Evolutionary conservation across 495 filamentous ascomycete genomes (phyloP).

Genomic region (Penicillium roqueforti): DNA sequence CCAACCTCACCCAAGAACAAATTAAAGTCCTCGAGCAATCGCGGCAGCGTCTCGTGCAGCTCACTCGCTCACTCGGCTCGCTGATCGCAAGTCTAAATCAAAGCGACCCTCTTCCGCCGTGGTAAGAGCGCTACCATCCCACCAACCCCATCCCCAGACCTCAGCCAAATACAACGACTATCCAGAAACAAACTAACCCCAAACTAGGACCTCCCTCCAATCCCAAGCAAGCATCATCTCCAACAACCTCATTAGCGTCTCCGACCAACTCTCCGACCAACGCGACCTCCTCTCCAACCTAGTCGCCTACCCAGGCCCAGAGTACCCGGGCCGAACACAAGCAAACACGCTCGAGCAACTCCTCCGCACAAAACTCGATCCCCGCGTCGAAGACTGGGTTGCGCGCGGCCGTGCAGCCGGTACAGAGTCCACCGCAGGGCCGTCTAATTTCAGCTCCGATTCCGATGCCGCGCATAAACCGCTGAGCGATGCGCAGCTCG

Average conservation of each 20-base stretch:
- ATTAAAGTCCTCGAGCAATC: slow-evolving; percentile 70
- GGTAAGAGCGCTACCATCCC: slow-evolving; percentile 35
- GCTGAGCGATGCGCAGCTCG: slow-evolving; percentile 38
- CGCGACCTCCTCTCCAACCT: slow-evolving; percentile 57
- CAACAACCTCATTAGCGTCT: slow-evolving; percentile 56
- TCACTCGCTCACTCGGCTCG: slow-evolving; percentile 62
- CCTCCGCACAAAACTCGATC: slow-evolving; percentile 77
- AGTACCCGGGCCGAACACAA: slow-evolving; percentile 69
- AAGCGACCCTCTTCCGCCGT: slow-evolving; percentile 56
- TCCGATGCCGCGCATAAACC: slow-evolving; percentile 16
- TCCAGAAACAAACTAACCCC: slow-evolving; percentile 3
- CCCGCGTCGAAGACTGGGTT: slow-evolving; percentile 67
- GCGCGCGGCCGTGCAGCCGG: slow-evolving; percentile 51
- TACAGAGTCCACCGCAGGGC: slow-evolving; percentile 20
- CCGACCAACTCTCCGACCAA: slow-evolving; percentile 54
- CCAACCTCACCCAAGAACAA: slow-evolving; percentile 50
- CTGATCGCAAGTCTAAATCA: slow-evolving; percentile 51
- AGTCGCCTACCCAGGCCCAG: slow-evolving; percentile 68
- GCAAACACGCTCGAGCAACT: slow-evolving; percentile 58
- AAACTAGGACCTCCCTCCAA: slow-evolving; percentile 62
- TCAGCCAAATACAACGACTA: background rate
- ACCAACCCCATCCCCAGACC: background rate
- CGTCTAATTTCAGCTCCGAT: background rate
- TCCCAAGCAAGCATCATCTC: slow-evolving; percentile 61
- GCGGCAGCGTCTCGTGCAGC: slow-evolving; percentile 65